phyloP scores from a whole-genome alignment of 2,329 filamentous ascomycete species.

The Aspergillus aculeatus region DNA sequence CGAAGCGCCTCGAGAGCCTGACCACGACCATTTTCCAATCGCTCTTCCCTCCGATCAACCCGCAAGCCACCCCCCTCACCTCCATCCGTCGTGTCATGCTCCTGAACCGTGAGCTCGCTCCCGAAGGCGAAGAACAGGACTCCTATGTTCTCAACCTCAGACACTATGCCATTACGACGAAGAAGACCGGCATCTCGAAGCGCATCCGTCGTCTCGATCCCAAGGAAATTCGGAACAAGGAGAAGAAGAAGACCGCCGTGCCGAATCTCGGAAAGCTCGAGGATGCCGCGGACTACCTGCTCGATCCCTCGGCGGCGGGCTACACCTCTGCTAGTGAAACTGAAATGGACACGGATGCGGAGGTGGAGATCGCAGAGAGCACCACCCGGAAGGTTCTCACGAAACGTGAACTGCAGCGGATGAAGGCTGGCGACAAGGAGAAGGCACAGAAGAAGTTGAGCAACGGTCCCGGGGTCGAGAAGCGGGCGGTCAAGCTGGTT shows the following conservation, averaged over 20 bases:
- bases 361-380: constrained; percentile 75
- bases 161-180: constrained; percentile 94
- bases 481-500: constrained; percentile 83
- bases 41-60: constrained; percentile 92
- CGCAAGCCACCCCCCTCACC: constrained; percentile 81
- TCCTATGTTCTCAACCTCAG: constrained; percentile 82
- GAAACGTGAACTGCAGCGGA: constrained; percentile 51
- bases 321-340: constrained; percentile 93
- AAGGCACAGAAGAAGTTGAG: constrained; percentile 45
- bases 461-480: constrained; percentile 62
- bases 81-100: constrained; percentile 91
- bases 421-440: constrained; percentile 44
- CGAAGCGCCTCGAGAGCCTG: constrained; percentile 89
- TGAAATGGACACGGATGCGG: constrained; percentile 89
- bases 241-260: constrained; percentile 65
- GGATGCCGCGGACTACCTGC: constrained; percentile 92
- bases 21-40: constrained; percentile 94
- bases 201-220: constrained; percentile 79
- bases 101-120: constrained; percentile 70
- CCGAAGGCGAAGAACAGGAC: constrained; percentile 51
- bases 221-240: constrained; percentile 73
- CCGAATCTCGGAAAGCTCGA: constrained; percentile 88
- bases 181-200: constrained; percentile 78
- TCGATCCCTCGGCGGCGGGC: constrained; percentile 73
- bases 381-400: constrained; percentile 54